phyloP scores from a whole-genome alignment of 805 yeast species.

The Sugiyamaella chiloensis region DNA sequence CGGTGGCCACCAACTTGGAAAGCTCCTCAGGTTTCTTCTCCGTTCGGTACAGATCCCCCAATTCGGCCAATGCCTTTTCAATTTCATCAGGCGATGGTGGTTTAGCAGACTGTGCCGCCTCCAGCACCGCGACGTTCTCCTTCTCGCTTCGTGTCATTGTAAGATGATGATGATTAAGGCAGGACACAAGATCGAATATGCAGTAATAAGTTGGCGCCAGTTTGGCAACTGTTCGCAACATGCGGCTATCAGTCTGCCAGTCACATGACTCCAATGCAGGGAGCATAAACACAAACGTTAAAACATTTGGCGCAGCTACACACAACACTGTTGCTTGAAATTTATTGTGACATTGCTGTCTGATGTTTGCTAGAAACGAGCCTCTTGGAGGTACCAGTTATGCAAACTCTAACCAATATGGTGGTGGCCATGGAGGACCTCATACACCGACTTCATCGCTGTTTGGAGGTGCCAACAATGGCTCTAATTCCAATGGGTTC shows the following conservation, averaged over 20 bases:
- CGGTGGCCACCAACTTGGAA: conserved; percentile 57
- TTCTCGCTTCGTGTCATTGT: conserved; percentile 1
- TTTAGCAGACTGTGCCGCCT: background rate
- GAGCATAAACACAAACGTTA: background rate
- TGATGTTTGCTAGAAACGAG: background rate
- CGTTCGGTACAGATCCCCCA: conserved; percentile 67
- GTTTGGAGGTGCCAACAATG: background rate
- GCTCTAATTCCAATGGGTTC: background rate
- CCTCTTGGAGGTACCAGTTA: background rate
- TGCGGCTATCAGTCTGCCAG: too few species aligned
- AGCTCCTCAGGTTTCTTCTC: conserved; percentile 49
- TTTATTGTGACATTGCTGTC: background rate
- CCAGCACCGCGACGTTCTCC: conserved; percentile 1
- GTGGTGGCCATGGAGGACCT: background rate
- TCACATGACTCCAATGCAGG: too few species aligned
- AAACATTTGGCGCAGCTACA: too few species aligned
- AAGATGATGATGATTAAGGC: background rate
- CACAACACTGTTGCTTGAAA: too few species aligned
- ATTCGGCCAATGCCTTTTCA: conserved; percentile 56
- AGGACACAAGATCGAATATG: too few species aligned
- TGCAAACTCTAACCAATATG: background rate
- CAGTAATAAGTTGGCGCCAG: too few species aligned
- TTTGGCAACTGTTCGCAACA: too few species aligned
- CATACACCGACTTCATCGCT: too few species aligned
- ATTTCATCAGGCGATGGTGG: conserved; percentile 1